Base-by-base conservation (phyloP, 768 basidiomycete genomes). In the Agaricus blazei region DNA sequence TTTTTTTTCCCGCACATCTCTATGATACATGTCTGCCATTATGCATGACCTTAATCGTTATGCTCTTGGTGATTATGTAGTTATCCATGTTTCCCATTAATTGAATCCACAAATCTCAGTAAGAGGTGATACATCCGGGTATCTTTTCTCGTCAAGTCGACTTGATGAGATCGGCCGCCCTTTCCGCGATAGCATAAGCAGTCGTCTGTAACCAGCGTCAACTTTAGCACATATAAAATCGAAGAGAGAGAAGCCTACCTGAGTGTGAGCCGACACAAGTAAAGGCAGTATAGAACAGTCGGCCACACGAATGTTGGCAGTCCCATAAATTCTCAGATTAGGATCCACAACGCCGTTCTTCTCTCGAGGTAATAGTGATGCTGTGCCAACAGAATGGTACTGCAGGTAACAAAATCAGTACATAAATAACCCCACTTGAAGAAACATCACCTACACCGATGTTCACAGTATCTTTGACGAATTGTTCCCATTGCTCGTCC, bases 151-250 rank as follows among this genome's bases (percentile, higher is more conserved):
- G 26, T 54, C 47, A 50, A 58, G 26, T 68, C 5, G 75, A 75
- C 59, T 77, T 77, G 63, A 80, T 80, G 38, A 81, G 59, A 56
- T 77, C 75, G 3, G 77, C 79, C 15, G 78, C 79, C 62, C 80
- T 79, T 67, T 81, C 80, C 6, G 79, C 79, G n/a, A 83, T 69
- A 23, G 76, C 79, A 60, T 79, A 82, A 36, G 80, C 62, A 53
- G 80, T 78, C 11, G 75, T 70, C 31, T 70, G 71, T 26, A n/a
- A 42, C 26, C n/a, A 24, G 45, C 4, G 29, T 41, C n/a, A 29
- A 15, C 8, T 23, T 31, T 28, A 45, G 12, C 19, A 19, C 24
- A 24, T 27, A 47, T n/a, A 3, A 11, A 28, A 26, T 29, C 15
- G 8, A 48, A 12, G 15, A 9, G 19, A 38, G 15, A 23, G 40